phyloP scores from a whole-genome alignment of 768 basidiomycete species.

The Favolaschia claudopus region DNA sequence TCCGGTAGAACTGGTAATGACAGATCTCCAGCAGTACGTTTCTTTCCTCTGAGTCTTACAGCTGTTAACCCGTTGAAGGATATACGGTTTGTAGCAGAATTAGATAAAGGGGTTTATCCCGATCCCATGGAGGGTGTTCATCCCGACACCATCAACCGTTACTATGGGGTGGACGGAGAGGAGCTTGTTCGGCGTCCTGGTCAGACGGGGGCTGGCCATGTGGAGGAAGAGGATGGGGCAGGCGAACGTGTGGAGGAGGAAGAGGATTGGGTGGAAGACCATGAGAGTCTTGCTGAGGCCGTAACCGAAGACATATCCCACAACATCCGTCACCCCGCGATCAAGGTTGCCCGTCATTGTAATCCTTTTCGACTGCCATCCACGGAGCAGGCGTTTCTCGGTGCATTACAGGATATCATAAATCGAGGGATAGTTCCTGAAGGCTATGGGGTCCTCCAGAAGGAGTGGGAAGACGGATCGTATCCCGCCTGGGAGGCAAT shows the following conservation, averaged over 20 bases:
- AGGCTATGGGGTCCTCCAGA: background rate
- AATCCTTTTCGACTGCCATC: background rate
- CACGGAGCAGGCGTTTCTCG: background rate
- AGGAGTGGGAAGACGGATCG: background rate
- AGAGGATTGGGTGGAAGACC: background rate
- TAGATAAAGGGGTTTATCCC: background rate
- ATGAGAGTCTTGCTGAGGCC: background rate
- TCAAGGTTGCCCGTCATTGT: background rate
- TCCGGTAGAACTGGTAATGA: constrained; percentile 32
- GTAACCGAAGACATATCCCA: background rate
- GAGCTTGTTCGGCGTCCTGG: background rate
- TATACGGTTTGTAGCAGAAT: background rate
- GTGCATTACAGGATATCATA: background rate
- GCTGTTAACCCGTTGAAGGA: background rate
- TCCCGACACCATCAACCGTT: background rate
- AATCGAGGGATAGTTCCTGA: background rate
- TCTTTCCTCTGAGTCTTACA: background rate
- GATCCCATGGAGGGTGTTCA: background rate
- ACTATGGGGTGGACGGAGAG: background rate
- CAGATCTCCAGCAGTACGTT: constrained; percentile 28
- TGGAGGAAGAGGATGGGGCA: background rate
- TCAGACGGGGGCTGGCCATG: background rate
- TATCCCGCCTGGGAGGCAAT: background rate
- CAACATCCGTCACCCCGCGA: constrained; percentile 1
- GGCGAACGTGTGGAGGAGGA: background rate